Base-by-base conservation (phyloP, 2,329 filamentous ascomycete species). In the Chaetomium globosum region DNA sequence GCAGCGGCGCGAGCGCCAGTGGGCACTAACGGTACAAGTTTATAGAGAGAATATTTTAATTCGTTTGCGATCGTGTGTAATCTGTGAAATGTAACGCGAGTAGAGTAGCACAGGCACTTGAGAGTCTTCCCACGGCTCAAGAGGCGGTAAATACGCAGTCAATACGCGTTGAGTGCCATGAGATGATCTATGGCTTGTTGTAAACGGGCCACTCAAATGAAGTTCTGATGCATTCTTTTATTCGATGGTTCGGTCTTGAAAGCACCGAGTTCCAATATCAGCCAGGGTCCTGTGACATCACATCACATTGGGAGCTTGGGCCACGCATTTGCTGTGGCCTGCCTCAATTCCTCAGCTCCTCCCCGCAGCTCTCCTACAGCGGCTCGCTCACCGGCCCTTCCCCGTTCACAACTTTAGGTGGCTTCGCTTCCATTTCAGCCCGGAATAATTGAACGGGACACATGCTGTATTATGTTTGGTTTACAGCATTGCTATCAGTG, bases 1-100 rank as follows among this genome's bases (percentile, higher is more conserved):
- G 8, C n/a, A 33, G 39, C 23, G 8, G 3, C 3, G 28, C 52
- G 51, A 43, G 51, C 30, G 51, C 28, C 31, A 12, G 53, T 54
- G 33, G 36, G 61, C 26, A 71, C 69, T 71, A 71, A 71, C 69
- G 67, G 68, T 68, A 67, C 30, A 63, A 63, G 39, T 64, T 62
- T 63, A 62, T 36, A 67, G 60, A 49, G 51, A 57, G 26, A 21
- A 26, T 63, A n/a, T 63, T 39, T 46, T 66, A 26, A 59, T 7
- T 26, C 12, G 46, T 64, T 16, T 54, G 46, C 16, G 26, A 30
- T 59, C 16, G 16, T 31, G 26, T 59, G 51, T 52, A 52, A 53
- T 26, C n/a, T 21, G 19, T 48, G 46, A 23, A 10, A 23, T 48
- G n/a, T n/a, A 23, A 21, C 5, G 43, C 21, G 19, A n/a, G 36